Evolutionary conservation across 768 basidiomycete genomes (phyloP).

Genomic region (Sarcomyxa edulis): DNA sequence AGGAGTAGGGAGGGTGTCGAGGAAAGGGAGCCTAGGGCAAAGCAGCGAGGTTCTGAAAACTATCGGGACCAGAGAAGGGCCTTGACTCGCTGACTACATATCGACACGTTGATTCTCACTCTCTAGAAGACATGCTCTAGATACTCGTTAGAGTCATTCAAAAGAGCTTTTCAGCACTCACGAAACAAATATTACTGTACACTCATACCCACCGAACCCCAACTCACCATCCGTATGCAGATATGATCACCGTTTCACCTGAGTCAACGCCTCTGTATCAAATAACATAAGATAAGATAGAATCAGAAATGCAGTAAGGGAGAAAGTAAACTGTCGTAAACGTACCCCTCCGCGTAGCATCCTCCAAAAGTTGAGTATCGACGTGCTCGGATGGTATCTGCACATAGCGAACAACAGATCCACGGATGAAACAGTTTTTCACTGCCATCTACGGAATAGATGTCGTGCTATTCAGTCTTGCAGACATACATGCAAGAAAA

Average conservation of each 20-base stretch:
- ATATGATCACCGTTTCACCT: conserved; percentile 32
- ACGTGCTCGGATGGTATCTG: conserved; percentile 90
- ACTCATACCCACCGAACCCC: background rate
- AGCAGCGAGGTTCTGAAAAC: too few species aligned
- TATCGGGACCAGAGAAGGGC: too few species aligned
- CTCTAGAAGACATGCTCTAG: too few species aligned
- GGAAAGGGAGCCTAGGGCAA: too few species aligned
- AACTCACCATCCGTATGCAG: too few species aligned
- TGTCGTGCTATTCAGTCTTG: conserved; percentile 1
- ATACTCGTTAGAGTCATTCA: too few species aligned
- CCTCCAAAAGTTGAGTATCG: conserved; percentile 92
- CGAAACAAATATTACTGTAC: too few species aligned
- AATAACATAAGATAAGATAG: conserved; percentile 1
- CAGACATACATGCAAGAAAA: background rate
- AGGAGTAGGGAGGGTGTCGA: too few species aligned
- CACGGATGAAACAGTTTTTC: conserved; percentile 98
- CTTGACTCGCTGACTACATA: too few species aligned
- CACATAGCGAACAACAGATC: conserved; percentile 97
- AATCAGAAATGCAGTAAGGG: background rate
- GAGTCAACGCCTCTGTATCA: conserved; percentile 38
- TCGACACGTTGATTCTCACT: too few species aligned
- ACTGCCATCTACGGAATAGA: conserved; percentile 80
- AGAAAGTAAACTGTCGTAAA: conserved; percentile 5
- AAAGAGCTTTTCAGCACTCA: too few species aligned
- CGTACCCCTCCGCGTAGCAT: conserved; percentile 92